Evolutionary conservation across 2,329 filamentous ascomycete genomes (phyloP), one percentile per base, ranked within the genome.

Genomic region (Gaeumannomyces tritici): DNA sequence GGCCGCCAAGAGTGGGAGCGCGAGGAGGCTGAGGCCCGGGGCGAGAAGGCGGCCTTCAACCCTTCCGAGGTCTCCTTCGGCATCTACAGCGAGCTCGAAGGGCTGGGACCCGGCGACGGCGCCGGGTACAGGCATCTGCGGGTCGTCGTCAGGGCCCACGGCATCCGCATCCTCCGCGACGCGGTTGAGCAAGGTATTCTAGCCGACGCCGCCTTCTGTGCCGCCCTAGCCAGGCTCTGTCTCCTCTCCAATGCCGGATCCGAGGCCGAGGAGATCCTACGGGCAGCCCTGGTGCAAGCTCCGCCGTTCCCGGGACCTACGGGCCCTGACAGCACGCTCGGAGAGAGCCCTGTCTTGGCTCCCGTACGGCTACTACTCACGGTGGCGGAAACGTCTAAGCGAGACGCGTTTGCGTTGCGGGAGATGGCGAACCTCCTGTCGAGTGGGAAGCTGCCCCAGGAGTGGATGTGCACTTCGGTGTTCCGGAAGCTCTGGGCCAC

Each of bases 41-140:
- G 76, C 3, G 74, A 73, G 0, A 67, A 71, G 21, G 73, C 73
- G 13, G 69, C 70, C 0, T 66, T 75, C 21, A 69, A 74, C n/a
- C 69, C 69, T 8, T 71, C 75, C 24, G 69, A 77, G 56, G 72
- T 77, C 6, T 77, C 79, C 0, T 72, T 74, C 18, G 73, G 78
- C 4, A 73, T 82, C 27, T 84, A 83, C 65, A 73, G 76, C 57
- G 76, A 82, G 21, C 66, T 84, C 21, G 80, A 83, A 65, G 65
- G 70, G 2, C 67, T 81, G 3, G 42, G 42, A 8, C 42, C 42
- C 21, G 78, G 79, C 9, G 24, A 47, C 24, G 29, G 60, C 28
- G 70, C 73, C 26, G 80, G 80, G 18, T 83, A 80, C 78, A 76
- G 69, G 62, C 75, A 78, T 63, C 72, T 84, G 1, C 73, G 76